A percentile compares a stretch with the other conserved stretches of the same genome.
These are phyloP conservation scores for Postia placenta DNA, from an alignment of 768 basidiomycete genomes.

Conservation along the genomic window DNA sequence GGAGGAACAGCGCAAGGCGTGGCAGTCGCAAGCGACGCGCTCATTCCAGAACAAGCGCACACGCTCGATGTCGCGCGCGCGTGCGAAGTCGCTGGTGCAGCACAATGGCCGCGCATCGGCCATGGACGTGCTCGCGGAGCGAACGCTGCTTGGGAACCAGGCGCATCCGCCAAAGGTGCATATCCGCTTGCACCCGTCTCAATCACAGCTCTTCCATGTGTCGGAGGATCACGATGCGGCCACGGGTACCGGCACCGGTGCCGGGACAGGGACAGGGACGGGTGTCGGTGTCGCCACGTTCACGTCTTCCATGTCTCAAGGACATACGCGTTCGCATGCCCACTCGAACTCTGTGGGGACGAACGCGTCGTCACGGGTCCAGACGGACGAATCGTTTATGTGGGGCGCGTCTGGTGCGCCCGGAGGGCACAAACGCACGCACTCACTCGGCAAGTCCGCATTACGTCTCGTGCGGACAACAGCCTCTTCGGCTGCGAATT, in stretches of 20 bases:
- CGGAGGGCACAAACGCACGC: constrained; percentile 28
- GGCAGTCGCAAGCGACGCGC: constrained; percentile 56
- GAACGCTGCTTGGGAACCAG: constrained; percentile 64
- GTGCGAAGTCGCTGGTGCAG: constrained; percentile 47
- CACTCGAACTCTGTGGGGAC: constrained; percentile 30
- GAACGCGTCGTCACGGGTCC: constrained; percentile 27
- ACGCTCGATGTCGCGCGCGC: constrained; percentile 55
- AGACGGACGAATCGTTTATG: constrained; percentile 20
- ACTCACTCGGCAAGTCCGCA: constrained; percentile 33
- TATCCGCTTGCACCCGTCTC: constrained; percentile 13
- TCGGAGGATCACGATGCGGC: constrained; percentile 11
- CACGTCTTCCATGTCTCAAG: constrained; percentile 5
- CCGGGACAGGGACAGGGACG: constrained; percentile 16
- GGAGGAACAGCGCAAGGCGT: constrained; percentile 56
- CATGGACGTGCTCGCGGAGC: constrained; percentile 59
- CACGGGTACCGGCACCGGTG: constrained; percentile 12
- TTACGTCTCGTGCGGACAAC: constrained; percentile 26
- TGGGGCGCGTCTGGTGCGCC: constrained; percentile 2
- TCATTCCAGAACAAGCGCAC: constrained; percentile 64
- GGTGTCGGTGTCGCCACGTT: constrained; percentile 21
- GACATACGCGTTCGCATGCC: constrained; percentile 27
- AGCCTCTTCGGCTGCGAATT: constrained; percentile 25
- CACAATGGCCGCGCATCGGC: constrained; percentile 10
- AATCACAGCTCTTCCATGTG: constrained; percentile 1
- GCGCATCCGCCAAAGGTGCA: constrained; percentile 39